Percentiles rank a stretch among this genome's conserved stretches.
These are phyloP conservation scores for Bimuria novae-zelandiae DNA, from an alignment of 2,329 filamentous ascomycete genomes.

Conservation along the genomic window DNA sequence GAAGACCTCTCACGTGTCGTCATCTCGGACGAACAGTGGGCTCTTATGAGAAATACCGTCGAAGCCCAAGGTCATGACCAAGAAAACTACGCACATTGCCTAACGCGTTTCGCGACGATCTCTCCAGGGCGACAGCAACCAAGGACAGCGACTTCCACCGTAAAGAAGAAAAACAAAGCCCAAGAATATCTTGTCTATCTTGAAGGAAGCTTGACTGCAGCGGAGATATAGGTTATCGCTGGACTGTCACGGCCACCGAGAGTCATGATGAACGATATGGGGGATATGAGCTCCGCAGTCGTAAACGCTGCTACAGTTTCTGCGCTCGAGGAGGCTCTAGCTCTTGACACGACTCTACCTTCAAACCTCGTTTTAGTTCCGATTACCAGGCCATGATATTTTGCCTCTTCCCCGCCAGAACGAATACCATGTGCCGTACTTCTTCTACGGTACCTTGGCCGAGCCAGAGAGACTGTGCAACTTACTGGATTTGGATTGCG, in stretches of 20 bases:
- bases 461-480: neutral
- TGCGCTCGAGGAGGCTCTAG: neutral
- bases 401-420: neutral
- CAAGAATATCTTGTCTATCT: slow-evolving; percentile 1
- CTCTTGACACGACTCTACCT: neutral
- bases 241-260: neutral
- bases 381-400: neutral
- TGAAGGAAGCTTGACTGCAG: neutral
- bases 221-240: neutral
- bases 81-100: neutral
- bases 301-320: neutral
- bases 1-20: neutral
- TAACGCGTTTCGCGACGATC: neutral
- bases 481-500: neutral
- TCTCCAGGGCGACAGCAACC: neutral
- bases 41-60: neutral
- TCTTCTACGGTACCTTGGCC: slow-evolving; percentile 18
- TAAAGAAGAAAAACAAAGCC: neutral
- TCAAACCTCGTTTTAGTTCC: neutral
- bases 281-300: neutral
- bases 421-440: slow-evolving; percentile 14
- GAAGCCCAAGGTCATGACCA: neutral
- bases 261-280: neutral
- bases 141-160: neutral
- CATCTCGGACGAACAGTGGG: slow-evolving; percentile 3